Percentiles rank a stretch among this genome's conserved stretches.
Conservation (phyloP, 345 rosid species). For the Eucalyptus sideroxylon region DNA sequence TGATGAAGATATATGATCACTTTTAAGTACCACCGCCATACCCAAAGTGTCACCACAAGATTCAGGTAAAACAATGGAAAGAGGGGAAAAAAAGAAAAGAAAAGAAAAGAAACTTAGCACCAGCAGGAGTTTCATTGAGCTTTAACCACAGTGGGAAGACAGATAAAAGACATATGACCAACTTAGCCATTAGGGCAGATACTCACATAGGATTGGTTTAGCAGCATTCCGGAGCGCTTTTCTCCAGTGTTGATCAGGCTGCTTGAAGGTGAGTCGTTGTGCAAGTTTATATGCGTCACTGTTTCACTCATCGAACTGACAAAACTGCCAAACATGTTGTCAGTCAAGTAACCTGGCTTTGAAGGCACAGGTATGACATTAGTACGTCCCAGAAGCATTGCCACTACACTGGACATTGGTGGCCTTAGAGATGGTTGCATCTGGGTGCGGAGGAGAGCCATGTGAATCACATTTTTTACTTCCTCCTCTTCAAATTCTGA, state of each 20-base stretch:
- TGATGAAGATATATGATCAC: background rate
- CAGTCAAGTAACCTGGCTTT: no score
- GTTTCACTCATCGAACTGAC: no score
- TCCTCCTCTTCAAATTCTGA: slow-evolving; percentile 25
- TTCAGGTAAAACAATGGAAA: background rate
- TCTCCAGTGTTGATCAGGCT: background rate
- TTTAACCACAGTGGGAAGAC: background rate
- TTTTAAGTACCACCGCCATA: background rate
- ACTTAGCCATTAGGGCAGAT: background rate
- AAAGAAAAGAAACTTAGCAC: no score
- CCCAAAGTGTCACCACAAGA: background rate
- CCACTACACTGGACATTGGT: no score
- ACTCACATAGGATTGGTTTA: background rate
- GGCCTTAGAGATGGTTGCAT: background rate
- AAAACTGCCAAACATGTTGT: no score
- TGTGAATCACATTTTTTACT: slow-evolving; percentile 25
- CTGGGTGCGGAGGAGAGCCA: slow-evolving; percentile 60
- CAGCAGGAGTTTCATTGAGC: background rate
- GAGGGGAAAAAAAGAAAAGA: background rate
- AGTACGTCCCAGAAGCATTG: no score
- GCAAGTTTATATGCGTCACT: no score
- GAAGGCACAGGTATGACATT: no score
- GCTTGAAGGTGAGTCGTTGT: background rate
- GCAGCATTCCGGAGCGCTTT: background rate
- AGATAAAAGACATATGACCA: background rate